These are phyloP conservation scores for Nakazawaea holstii DNA, from an alignment of 805 yeast species.

Conservation along the genomic window DNA sequence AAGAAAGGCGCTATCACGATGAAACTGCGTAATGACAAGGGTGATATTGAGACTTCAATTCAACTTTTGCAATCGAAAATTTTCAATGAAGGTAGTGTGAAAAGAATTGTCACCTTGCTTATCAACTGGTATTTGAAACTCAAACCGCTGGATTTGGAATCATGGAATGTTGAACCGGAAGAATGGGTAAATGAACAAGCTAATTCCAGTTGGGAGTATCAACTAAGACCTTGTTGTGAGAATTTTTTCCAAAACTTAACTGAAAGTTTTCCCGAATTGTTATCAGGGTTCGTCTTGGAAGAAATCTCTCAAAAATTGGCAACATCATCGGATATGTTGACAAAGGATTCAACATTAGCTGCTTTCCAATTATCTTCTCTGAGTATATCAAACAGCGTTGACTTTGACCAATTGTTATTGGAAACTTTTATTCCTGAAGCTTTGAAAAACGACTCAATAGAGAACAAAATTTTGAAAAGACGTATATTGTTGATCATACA, in stretches of 20 bases:
- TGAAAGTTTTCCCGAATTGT: constrained; percentile 49
- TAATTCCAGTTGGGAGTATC: constrained; percentile 74
- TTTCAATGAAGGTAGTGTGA: constrained; percentile 52
- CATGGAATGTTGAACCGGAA: constrained; percentile 85
- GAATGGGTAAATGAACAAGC: constrained; percentile 87
- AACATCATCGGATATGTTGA: constrained; percentile 38
- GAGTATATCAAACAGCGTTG: constrained; percentile 58
- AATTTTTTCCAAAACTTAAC: constrained; percentile 75
- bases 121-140: constrained; percentile 71
- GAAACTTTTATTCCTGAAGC: constrained; percentile 68
- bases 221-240: constrained; percentile 83
- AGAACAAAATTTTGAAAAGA: constrained; percentile 63
- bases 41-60: constrained; percentile 56
- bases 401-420: constrained; percentile 59
- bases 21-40: constrained; percentile 59
- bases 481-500: constrained; percentile 70
- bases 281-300: constrained; percentile 50
- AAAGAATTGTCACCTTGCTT: constrained; percentile 57
- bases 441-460: constrained; percentile 35
- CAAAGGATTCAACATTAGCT: constrained; percentile 75
- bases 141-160: constrained; percentile 69
- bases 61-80: constrained; percentile 45
- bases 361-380: constrained; percentile 77
- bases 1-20: constrained; percentile 62
- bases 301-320: constrained; percentile 45